Conservation (phyloP, 2,329 filamentous ascomycete species). For the Colletotrichum lupini region DNA sequence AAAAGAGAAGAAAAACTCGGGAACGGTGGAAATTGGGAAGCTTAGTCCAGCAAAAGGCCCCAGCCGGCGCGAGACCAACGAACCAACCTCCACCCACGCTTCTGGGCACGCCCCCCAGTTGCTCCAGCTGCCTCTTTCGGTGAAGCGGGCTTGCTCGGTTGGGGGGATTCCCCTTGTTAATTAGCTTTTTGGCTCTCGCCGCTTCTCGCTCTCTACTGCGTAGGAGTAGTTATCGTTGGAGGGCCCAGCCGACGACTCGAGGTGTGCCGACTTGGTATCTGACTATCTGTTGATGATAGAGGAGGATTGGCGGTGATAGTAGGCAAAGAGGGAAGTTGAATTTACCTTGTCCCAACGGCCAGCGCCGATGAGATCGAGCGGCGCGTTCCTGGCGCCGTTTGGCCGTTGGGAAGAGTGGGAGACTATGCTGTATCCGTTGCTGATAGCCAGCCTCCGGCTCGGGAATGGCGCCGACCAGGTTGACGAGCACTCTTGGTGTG, state of each 20-base stretch:
- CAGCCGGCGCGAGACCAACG: neutral
- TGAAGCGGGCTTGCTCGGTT: conserved; percentile 16
- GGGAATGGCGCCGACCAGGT: neutral
- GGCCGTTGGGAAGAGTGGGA: neutral
- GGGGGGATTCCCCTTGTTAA: neutral
- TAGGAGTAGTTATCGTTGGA: too few relatives aligned
- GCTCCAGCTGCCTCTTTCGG: conserved; percentile 32
- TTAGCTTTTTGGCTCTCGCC: conserved; percentile 1
- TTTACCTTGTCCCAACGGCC: conserved; percentile 20
- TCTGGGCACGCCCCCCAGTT: neutral
- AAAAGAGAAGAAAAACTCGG: neutral
- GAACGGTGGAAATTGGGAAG: conserved; percentile 4
- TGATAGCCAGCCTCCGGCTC: neutral
- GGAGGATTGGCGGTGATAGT: neutral
- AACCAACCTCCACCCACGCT: neutral
- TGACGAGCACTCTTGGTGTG: neutral
- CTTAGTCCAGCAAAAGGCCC: conserved; percentile 18
- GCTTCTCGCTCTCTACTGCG: neutral
- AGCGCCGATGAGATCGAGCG: conserved; percentile 9
- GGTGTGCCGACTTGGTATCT: neutral
- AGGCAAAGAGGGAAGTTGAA: neutral
- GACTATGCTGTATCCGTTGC: neutral
- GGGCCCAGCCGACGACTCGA: neutral
- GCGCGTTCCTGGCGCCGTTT: conserved; percentile 10
- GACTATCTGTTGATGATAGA: too few relatives aligned